A percentile compares a stretch with the other conserved stretches of the same genome.
Evolutionary conservation across 495 filamentous ascomycete genomes (phyloP).

Genomic region (Aspergillus campestris): DNA sequence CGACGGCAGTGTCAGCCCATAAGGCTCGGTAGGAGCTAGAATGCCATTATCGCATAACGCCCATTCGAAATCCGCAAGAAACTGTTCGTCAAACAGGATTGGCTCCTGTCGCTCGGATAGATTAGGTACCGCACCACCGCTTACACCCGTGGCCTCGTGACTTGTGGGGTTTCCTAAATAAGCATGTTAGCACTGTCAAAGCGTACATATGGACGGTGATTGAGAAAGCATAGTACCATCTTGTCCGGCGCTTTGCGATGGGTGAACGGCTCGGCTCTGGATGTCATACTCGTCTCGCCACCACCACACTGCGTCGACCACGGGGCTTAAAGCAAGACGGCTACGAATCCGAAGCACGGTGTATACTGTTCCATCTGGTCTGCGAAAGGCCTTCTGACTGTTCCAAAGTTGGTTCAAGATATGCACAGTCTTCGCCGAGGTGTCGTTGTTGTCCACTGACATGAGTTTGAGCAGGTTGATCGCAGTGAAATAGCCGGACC

Average conservation of each 20-base stretch:
- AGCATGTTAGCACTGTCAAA: not conserved
- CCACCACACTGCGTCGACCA: slow-evolving; percentile 43
- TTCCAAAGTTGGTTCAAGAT: slow-evolving; percentile 36
- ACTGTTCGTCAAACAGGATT: slow-evolving; percentile 28
- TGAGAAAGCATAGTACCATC: slow-evolving; percentile 11
- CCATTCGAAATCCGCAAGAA: slow-evolving; percentile 33
- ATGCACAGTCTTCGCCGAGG: slow-evolving; percentile 23
- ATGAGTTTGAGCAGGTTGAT: slow-evolving; percentile 33
- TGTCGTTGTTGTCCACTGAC: slow-evolving; percentile 30
- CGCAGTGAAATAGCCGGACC: slow-evolving; percentile 22
- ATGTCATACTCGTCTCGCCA: slow-evolving; percentile 41
- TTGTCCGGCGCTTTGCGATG: slow-evolving; percentile 6
- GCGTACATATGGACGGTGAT: not conserved
- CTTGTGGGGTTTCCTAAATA: slow-evolving; percentile 5
- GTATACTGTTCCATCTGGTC: slow-evolving; percentile 30
- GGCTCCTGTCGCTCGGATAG: slow-evolving; percentile 14
- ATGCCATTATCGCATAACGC: slow-evolving; percentile 26
- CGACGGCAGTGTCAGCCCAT: not conserved
- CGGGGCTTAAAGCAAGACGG: slow-evolving; percentile 30
- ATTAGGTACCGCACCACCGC: not conserved
- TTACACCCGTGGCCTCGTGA: slow-evolving; percentile 5
- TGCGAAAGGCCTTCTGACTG: slow-evolving; percentile 38
- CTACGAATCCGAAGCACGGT: slow-evolving; percentile 33
- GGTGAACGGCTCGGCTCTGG: slow-evolving; percentile 11
- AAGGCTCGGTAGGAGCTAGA: slow-evolving; percentile 15